A percentile compares a stretch with the other conserved stretches of the same genome.
phyloP scores from a whole-genome alignment of 768 basidiomycete species.

The Cystobasidium tubakii region DNA sequence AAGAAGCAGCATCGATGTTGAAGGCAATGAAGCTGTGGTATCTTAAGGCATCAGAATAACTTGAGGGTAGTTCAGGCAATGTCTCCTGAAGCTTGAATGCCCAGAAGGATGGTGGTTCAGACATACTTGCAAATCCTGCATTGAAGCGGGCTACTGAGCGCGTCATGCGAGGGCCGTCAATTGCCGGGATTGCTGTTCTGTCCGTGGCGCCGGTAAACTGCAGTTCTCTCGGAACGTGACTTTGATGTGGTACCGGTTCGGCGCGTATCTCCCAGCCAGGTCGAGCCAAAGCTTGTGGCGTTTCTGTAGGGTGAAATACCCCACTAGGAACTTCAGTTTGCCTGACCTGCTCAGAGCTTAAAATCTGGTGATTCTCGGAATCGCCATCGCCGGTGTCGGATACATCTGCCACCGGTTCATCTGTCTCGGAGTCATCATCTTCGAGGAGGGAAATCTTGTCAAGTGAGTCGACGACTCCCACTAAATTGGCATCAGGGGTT shows the following conservation, averaged over 20 bases:
- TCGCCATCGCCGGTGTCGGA: no score
- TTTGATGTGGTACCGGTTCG: neutral
- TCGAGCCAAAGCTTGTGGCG: neutral
- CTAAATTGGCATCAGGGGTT: neutral
- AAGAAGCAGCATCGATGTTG: constrained; percentile 85
- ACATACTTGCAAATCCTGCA: neutral
- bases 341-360: neutral
- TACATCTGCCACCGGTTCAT: neutral
- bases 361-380: neutral
- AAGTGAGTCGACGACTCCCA: neutral
- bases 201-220: neutral
- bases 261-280: neutral
- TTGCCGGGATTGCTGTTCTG: neutral
- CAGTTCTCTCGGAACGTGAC: neutral
- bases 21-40: constrained; percentile 69
- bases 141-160: neutral
- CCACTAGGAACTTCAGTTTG: neutral
- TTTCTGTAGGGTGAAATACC: neutral
- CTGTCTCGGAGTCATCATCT: neutral
- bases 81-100: neutral
- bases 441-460: neutral
- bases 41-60: neutral
- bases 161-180: neutral
- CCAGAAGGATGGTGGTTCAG: neutral
- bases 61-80: neutral